Conservation (phyloP, 73 alveolate genomes). For the Symbiodinium natans region DNA sequence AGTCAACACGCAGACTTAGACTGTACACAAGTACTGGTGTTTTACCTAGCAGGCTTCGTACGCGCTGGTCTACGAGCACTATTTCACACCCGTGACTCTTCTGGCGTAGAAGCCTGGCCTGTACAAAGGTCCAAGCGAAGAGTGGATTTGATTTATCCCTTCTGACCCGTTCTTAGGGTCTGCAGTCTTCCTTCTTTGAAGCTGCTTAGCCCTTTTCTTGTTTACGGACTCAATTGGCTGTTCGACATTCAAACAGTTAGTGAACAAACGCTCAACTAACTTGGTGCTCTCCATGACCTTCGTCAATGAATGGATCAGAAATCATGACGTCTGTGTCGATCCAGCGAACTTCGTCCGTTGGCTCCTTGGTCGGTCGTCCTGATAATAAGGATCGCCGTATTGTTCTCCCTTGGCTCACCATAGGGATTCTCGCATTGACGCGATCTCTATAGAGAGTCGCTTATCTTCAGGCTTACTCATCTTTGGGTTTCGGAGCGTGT, state of each 20-base stretch:
- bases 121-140: too few relatives aligned
- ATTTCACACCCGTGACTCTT: too few relatives aligned
- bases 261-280: not conserved
- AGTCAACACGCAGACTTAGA: too few relatives aligned
- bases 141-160: too few relatives aligned
- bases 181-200: conserved; percentile 10
- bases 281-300: not conserved
- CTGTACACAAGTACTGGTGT: too few relatives aligned
- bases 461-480: not conserved
- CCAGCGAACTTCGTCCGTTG: conserved; percentile 24
- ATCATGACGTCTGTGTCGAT: conserved; percentile 23
- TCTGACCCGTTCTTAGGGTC: too few relatives aligned
- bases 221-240: not conserved
- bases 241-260: not conserved
- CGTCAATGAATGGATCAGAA: not conserved
- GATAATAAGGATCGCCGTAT: not conserved
- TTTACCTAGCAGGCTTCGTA: too few relatives aligned
- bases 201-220: not conserved
- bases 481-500: not conserved
- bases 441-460: not conserved
- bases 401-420: not conserved
- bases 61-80: too few relatives aligned
- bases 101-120: too few relatives aligned
- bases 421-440: not conserved
- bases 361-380: not conserved